A percentile compares a stretch with the other conserved stretches of the same genome.
phyloP scores from a whole-genome alignment of 2,329 filamentous ascomycete species.

The Curvularia sp. region DNA sequence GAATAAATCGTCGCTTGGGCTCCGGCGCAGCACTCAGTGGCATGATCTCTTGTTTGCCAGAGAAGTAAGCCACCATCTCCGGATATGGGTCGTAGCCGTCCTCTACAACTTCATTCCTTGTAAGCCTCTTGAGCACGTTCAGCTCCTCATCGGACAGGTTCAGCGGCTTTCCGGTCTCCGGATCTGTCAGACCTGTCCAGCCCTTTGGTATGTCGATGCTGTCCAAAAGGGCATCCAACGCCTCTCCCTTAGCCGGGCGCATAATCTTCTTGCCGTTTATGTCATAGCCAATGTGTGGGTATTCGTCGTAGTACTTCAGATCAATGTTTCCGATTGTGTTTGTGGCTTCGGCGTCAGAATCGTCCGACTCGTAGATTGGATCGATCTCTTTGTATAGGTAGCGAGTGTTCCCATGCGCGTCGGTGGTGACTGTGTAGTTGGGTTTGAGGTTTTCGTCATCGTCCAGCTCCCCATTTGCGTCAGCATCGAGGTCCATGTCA shows the following conservation, averaged over 20 bases:
- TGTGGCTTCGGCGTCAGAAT: slow-evolving; percentile 78
- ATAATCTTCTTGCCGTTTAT: slow-evolving; percentile 99
- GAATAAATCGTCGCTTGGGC: slow-evolving; percentile 92
- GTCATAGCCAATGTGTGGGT: slow-evolving; percentile 97
- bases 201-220: slow-evolving; percentile 97
- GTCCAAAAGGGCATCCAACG: slow-evolving; percentile 89
- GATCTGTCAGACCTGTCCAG: slow-evolving; percentile 95
- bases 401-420: slow-evolving; percentile 88
- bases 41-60: slow-evolving; percentile 89
- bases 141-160: slow-evolving; percentile 87
- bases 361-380: slow-evolving; percentile 94
- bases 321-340: slow-evolving; percentile 98
- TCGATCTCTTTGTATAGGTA: slow-evolving; percentile 96
- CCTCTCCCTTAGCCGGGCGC: slow-evolving; percentile 91
- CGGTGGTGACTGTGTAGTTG: slow-evolving; percentile 70
- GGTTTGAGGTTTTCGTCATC: slow-evolving; percentile 48
- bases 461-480: slow-evolving; percentile 37
- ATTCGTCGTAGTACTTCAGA: slow-evolving; percentile 93
- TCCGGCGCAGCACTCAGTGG: slow-evolving; percentile 93
- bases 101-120: slow-evolving; percentile 84
- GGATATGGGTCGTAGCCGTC: slow-evolving; percentile 94
- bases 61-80: slow-evolving; percentile 93
- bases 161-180: slow-evolving; percentile 89
- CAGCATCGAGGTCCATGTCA: slow-evolving; percentile 24
- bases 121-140: slow-evolving; percentile 84